These are phyloP conservation scores for Alternaria sp. DNA, from an alignment of 2,329 filamentous ascomycete species.

Conservation along the genomic window DNA sequence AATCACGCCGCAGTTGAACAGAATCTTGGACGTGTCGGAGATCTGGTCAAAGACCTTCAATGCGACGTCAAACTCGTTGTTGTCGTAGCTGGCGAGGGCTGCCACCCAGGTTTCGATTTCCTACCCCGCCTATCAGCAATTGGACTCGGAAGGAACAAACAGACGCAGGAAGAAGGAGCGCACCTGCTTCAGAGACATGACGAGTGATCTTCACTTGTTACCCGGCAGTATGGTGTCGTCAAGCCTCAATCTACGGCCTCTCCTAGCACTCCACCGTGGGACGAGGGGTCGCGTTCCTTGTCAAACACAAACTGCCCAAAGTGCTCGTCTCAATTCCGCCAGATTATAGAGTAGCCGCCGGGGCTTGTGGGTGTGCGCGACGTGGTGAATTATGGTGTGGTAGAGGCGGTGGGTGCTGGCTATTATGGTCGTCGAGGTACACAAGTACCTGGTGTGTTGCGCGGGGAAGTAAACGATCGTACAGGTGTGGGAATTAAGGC, in stretches of 20 bases:
- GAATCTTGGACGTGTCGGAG: conserved; percentile 94
- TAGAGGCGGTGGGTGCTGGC: conserved; percentile 17
- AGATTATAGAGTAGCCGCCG: conserved; percentile 41
- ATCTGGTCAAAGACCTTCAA: conserved; percentile 85
- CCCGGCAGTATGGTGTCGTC: conserved; percentile 53
- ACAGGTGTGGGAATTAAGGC: conserved; percentile 33
- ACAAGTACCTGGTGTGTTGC: conserved; percentile 9
- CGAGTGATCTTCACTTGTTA: conserved; percentile 47
- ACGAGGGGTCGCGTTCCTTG: conserved; percentile 30
- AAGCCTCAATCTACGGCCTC: conserved; percentile 39
- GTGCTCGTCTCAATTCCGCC: conserved; percentile 19
- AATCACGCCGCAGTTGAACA: conserved; percentile 98
- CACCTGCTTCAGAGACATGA: conserved; percentile 61
- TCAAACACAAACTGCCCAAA: conserved; percentile 27
- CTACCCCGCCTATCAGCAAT: conserved; percentile 58
- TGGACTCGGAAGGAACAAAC: conserved; percentile 22
- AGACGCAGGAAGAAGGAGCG: conserved; percentile 20
- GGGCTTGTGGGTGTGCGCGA: conserved; percentile 32
- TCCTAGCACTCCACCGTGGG: conserved; percentile 38
- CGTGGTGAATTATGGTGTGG: conserved; percentile 24
- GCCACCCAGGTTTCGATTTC: conserved; percentile 99
- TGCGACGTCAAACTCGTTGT: conserved; percentile 94
- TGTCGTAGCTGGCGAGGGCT: conserved; percentile 91
- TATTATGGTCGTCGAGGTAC: conserved; percentile 25
- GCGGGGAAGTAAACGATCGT: conserved; percentile 27